Percentiles rank a stretch among this genome's conserved stretches.
These are phyloP conservation scores for Melastoma candidum DNA, from an alignment of 441 rosid species.

Conservation along the genomic window DNA sequence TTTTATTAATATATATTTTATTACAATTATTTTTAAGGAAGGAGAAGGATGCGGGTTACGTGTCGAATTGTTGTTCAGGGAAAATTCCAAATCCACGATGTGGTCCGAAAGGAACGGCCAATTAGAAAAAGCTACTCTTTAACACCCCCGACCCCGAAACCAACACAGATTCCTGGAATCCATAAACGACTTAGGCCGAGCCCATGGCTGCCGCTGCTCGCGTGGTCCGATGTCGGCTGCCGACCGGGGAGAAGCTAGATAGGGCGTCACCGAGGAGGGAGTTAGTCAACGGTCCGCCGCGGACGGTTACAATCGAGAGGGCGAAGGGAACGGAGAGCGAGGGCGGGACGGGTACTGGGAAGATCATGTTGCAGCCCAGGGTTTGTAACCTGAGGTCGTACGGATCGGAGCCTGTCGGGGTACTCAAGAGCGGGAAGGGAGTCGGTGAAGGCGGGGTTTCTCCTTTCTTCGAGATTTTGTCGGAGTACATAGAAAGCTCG, in stretches of 20 bases:
- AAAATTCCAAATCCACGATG: neutral
- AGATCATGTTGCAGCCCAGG: constrained; percentile 72
- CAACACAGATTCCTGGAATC: neutral
- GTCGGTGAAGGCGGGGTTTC: constrained; percentile 21
- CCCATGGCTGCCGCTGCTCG: constrained; percentile 51
- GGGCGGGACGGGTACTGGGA: constrained; percentile 16
- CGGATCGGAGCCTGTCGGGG: constrained; percentile 45
- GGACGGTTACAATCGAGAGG: constrained; percentile 20
- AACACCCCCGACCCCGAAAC: neutral
- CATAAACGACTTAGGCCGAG: neutral
- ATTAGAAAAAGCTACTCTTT: too few relatives aligned
- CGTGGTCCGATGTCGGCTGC: constrained; percentile 33
- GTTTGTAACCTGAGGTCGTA: constrained; percentile 77
- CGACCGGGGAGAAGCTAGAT: constrained; percentile 13
- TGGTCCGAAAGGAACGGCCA: too few relatives aligned
- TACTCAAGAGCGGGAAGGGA: constrained; percentile 33
- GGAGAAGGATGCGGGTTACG: too few relatives aligned
- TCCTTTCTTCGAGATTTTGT: constrained; percentile 64
- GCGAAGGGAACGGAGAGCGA: constrained; percentile 27
- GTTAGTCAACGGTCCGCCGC: constrained; percentile 13
- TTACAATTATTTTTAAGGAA: too few relatives aligned
- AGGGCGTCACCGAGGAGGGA: constrained; percentile 16
- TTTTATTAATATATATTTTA: too few relatives aligned
- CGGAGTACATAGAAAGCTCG: constrained; percentile 81
- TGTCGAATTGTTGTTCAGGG: constrained; percentile 25